Percentiles rank a stretch among this genome's conserved stretches.
These are phyloP conservation scores for Epichloe hybrida DNA, from an alignment of 2,329 filamentous ascomycete genomes.

Conservation along the genomic window DNA sequence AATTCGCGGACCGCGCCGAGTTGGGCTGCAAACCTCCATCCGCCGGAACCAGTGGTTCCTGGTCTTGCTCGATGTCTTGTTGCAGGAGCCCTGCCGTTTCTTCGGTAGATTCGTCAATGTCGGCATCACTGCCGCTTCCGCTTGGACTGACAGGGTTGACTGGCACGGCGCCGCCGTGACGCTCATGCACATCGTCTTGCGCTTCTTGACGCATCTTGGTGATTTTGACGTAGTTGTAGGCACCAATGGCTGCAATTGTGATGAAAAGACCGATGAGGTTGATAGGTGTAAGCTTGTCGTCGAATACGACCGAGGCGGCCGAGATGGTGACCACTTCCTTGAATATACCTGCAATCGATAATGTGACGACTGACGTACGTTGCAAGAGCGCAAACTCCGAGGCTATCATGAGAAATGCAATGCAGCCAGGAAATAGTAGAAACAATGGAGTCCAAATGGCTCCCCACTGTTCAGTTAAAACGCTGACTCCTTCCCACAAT, in stretches of 20 bases:
- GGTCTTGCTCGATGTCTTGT: constrained; percentile 21
- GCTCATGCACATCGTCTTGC: constrained; percentile 33
- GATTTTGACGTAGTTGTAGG: constrained; percentile 94
- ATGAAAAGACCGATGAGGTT: constrained; percentile 81
- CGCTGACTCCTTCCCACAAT: constrained; percentile 51
- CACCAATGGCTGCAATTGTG: constrained; percentile 72
- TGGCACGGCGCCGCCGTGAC: constrained; percentile 21
- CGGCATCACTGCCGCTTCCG: constrained; percentile 27
- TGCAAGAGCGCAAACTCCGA: constrained; percentile 92
- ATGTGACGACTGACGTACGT: constrained; percentile 87
- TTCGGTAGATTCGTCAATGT: constrained; percentile 29
- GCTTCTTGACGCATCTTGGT: constrained; percentile 75
- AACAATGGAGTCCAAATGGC: constrained; percentile 52
- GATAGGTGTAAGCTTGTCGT: constrained; percentile 74
- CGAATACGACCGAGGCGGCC: constrained; percentile 75
- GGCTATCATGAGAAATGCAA: constrained; percentile 94
- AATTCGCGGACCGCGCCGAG: neutral
- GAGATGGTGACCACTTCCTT: constrained; percentile 96
- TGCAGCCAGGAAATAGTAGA: constrained; percentile 74
- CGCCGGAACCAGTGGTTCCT: constrained; percentile 23
- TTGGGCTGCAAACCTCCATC: constrained; percentile 24
- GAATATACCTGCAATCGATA: constrained; percentile 95
- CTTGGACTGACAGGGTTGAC: constrained; percentile 23
- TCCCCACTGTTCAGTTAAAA: constrained; percentile 56
- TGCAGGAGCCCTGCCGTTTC: constrained; percentile 33